A percentile compares a stretch with the other conserved stretches of the same genome.
phyloP scores from a whole-genome alignment of 441 rosid species.

The Bruguiera hainesii region DNA sequence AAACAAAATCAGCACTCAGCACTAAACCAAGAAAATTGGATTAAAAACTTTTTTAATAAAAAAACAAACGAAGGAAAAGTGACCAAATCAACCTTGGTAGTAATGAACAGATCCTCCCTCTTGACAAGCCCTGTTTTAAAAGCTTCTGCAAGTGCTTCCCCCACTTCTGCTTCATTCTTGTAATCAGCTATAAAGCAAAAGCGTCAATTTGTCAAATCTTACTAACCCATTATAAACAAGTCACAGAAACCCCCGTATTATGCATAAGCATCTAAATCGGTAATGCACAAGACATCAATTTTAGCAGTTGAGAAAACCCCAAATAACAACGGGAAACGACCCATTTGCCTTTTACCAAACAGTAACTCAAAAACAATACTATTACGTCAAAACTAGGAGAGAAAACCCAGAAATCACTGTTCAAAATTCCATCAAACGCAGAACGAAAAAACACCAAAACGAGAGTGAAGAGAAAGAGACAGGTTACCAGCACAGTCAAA shows the following conservation, averaged over 20 bases:
- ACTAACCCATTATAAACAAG: background rate
- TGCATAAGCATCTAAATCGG: background rate
- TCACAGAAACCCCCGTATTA: background rate
- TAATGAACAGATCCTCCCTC: conserved; percentile 86
- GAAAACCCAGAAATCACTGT: background rate
- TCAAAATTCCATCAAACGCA: background rate
- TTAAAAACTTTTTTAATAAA: background rate
- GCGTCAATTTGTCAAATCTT: conserved; percentile 6
- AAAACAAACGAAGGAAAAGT: background rate
- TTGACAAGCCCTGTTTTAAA: conserved; percentile 61
- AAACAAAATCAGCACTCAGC: background rate
- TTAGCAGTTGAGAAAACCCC: background rate
- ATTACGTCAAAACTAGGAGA: background rate
- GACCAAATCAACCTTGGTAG: conserved; percentile 58
- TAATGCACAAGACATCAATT: background rate
- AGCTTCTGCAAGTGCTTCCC: conserved; percentile 81
- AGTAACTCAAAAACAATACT: background rate
- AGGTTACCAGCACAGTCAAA: conserved; percentile 83
- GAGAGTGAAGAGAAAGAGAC: background rate
- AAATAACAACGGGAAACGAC: background rate
- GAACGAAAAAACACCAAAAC: background rate
- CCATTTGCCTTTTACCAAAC: background rate
- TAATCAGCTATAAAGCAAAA: conserved; percentile 66
- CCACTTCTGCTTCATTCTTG: conserved; percentile 77
- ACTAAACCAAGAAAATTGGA: no score